These are phyloP conservation scores for Durotheca rogersii DNA, from an alignment of 495 filamentous ascomycete species.

Conservation along the genomic window DNA sequence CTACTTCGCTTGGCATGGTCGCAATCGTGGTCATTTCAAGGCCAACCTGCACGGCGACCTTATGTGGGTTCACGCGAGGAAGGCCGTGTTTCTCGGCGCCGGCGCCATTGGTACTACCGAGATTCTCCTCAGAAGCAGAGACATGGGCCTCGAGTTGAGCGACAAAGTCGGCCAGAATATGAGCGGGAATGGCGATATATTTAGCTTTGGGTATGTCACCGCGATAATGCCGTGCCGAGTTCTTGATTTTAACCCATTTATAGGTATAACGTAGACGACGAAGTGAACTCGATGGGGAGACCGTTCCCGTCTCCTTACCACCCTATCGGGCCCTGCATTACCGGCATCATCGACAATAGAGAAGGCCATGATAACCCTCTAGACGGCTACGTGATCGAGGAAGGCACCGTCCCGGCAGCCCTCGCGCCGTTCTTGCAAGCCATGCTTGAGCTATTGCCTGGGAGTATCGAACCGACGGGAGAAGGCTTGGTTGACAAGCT, in stretches of 20 bases:
- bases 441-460: conserved; percentile 58
- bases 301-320: conserved; percentile 47
- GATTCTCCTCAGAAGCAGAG: conserved; percentile 64
- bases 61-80: conserved; percentile 67
- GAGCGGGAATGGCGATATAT: conserved; percentile 68
- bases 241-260: conserved; percentile 20
- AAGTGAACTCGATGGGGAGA: conserved; percentile 58
- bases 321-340: conserved; percentile 65
- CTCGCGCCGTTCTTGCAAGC: conserved; percentile 57
- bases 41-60: conserved; percentile 60
- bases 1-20: conserved; percentile 66
- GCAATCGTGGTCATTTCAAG: conserved; percentile 57
- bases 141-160: conserved; percentile 59
- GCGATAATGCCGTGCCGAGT: neutral
- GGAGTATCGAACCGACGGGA: conserved; percentile 46
- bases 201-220: conserved; percentile 57
- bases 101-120: conserved; percentile 64
- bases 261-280: conserved; percentile 58
- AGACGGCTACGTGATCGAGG: conserved; percentile 65
- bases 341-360: conserved; percentile 63
- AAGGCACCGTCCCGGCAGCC: conserved; percentile 61
- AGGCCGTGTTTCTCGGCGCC: conserved; percentile 61
- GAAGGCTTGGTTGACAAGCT: conserved; percentile 42
- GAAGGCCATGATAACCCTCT: conserved; percentile 53
- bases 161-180: conserved; percentile 59